Evolutionary conservation across 441 rosid genomes (phyloP).

Genomic region (Bruguiera hainesii): DNA sequence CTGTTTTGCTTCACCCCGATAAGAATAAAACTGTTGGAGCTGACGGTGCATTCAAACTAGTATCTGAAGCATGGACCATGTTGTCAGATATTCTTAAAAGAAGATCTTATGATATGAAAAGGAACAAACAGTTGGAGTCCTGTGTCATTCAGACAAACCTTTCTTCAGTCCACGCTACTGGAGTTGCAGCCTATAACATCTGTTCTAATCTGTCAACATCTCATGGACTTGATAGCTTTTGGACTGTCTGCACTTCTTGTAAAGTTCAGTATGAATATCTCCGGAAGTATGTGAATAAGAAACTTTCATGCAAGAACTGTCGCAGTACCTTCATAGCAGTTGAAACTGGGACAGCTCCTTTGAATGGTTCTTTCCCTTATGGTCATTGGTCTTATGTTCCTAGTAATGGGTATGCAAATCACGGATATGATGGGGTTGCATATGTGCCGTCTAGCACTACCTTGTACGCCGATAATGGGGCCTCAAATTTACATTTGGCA

Average conservation of each 20-base stretch:
- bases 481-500: conserved; percentile 59
- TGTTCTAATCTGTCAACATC: conserved; percentile 50
- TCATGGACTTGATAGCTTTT: conserved; percentile 84
- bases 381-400: conserved; percentile 60
- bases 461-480: conserved; percentile 50
- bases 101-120: conserved; percentile 63
- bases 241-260: conserved; percentile 99
- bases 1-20: conserved; percentile 90
- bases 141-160: conserved; percentile 53
- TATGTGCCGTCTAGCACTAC: conserved; percentile 65
- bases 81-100: conserved; percentile 72
- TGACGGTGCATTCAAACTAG: conserved; percentile 94
- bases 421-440: conserved; percentile 69
- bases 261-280: conserved; percentile 98
- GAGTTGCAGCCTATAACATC: conserved; percentile 36
- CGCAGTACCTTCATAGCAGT: conserved; percentile 92
- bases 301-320: conserved; percentile 98
- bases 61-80: conserved; percentile 89
- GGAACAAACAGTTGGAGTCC: conserved; percentile 52
- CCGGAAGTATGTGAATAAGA: conserved; percentile 94
- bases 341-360: conserved; percentile 92
- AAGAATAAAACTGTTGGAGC: conserved; percentile 94
- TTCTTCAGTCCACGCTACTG: conserved; percentile 49
- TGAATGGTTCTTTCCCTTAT: conserved; percentile 82
- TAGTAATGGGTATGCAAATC: conserved; percentile 64